Evolutionary conservation across 192 early-diverging fungal genomes (phyloP).

Genomic region (Funneliformis geosporum): DNA sequence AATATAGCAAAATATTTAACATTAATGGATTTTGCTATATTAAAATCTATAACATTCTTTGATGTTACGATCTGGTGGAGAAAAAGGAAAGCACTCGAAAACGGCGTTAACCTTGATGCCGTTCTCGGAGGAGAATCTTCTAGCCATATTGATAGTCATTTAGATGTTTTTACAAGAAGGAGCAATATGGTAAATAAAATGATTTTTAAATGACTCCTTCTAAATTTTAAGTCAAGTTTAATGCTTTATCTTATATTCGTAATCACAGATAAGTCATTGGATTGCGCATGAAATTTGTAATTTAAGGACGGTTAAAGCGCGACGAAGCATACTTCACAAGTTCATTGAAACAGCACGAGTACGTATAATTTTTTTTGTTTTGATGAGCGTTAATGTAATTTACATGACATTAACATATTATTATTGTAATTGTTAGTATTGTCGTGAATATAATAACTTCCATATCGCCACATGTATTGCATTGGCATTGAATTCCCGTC

Average conservation of each 20-base stretch:
- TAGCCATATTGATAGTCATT: constrained; percentile 38
- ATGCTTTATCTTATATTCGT: background rate
- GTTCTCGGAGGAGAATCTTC: constrained; percentile 4
- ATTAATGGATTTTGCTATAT: constrained; percentile 43
- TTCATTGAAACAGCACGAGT: constrained; percentile 61
- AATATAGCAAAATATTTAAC: constrained; percentile 57
- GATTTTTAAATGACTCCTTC: background rate
- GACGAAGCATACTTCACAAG: constrained; percentile 55
- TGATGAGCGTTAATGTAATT: too few relatives aligned
- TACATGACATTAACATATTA: too few relatives aligned
- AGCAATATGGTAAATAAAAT: constrained; percentile 51
- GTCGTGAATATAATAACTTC: constrained; percentile 61
- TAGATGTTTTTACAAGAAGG: constrained; percentile 58
- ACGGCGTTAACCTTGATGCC: constrained; percentile 11
- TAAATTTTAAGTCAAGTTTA: background rate
- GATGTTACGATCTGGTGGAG: constrained; percentile 46
- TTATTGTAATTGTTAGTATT: constrained; percentile 37
- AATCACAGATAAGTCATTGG: constrained; percentile 56
- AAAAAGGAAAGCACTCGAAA: constrained; percentile 36
- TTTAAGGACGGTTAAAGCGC: constrained; percentile 39
- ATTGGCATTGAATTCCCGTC: constrained; percentile 55
- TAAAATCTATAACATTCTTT: constrained; percentile 43
- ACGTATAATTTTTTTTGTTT: background rate
- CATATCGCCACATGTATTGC: constrained; percentile 68
- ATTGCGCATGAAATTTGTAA: constrained; percentile 58